Evolutionary conservation across 495 filamentous ascomycete species (phyloP), one percentile per base, ranked within the genome.

Genomic region (Lindgomyces ingoldianus): DNA sequence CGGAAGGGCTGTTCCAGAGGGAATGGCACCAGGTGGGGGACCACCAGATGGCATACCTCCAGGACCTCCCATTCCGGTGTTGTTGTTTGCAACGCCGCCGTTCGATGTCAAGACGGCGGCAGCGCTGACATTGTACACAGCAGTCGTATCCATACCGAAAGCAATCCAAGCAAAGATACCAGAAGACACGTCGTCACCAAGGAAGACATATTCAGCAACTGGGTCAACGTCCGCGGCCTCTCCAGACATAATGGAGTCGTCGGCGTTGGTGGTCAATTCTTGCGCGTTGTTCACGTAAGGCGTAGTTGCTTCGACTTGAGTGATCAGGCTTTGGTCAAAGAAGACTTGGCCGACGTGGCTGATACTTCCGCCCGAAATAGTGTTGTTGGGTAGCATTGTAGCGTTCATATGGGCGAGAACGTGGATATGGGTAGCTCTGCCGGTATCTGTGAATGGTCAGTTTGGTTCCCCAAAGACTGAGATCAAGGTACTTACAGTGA

Each of bases 331-430:
- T 67, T 88, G 81, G 55, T 84, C 84, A 74, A 83, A 89, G 80
- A 85, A 89, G 6, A 88, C 65, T 71, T 89, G 85, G 60, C 85
- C 76, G 57, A 87, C 76, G 70, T 89, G 82, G 1, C 80, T 77
- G 19, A 82, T 78, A 0, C 67, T 65, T 3, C 81, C 83, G 47
- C 80, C 80, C 18, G 73, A 75, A 53, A 82, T 64, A 16, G 81
- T 85, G 63, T 75, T 80, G 75, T 86, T 84, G 14, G 75, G 68
- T 16, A 60, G 47, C 16, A 65, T 1, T 16, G 56, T 49, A 14
- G 67, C 51, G 44, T 60, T 46, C 4, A 49, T 45, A 45, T 69
- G 67, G 21, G 36, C 24, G 18, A 64, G 26, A 6, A 69, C 52
- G 33, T 87, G 84, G 41, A 81, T 81, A 72, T 87, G 85, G 12